Evolutionary conservation across 345 rosid genomes (phyloP).

Genomic region (Populus alba): DNA sequence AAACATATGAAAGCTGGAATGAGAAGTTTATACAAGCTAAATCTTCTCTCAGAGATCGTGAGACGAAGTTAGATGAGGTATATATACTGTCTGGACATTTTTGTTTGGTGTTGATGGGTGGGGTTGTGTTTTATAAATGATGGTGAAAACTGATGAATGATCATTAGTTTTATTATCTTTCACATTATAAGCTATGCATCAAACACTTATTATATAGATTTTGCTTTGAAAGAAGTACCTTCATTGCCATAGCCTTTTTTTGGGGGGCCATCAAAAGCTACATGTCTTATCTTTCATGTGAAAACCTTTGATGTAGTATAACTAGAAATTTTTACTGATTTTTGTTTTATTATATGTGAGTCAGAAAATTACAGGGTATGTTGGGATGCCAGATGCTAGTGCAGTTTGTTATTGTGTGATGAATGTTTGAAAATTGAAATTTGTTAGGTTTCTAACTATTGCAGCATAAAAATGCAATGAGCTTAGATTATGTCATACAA

Average conservation of each 20-base stretch:
- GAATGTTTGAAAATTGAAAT: neutral
- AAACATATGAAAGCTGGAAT: conserved; percentile 85
- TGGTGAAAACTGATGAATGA: neutral
- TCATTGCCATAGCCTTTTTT: neutral
- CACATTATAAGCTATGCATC: neutral
- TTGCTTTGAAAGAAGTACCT: neutral
- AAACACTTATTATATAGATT: neutral
- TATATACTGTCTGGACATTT: conserved; percentile 7
- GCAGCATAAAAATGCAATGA: neutral
- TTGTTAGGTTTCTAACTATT: neutral
- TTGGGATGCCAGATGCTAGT: neutral
- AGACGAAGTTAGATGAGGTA: conserved; percentile 98
- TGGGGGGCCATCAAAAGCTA: neutral
- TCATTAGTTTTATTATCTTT: neutral
- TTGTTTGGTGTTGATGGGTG: neutral
- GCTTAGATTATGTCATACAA: neutral
- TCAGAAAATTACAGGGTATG: neutral
- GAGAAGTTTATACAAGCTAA: conserved; percentile 97
- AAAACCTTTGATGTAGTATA: neutral
- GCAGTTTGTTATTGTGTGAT: neutral
- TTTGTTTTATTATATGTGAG: neutral
- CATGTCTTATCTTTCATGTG: neutral
- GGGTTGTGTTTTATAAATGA: neutral
- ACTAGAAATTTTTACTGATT: neutral
- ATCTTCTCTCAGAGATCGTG: conserved; percentile 91